A percentile compares a stretch with the other conserved stretches of the same genome.
These are phyloP conservation scores for Phytophthora syringae DNA, from an alignment of 352 stramenopile species.

Conservation along the genomic window DNA sequence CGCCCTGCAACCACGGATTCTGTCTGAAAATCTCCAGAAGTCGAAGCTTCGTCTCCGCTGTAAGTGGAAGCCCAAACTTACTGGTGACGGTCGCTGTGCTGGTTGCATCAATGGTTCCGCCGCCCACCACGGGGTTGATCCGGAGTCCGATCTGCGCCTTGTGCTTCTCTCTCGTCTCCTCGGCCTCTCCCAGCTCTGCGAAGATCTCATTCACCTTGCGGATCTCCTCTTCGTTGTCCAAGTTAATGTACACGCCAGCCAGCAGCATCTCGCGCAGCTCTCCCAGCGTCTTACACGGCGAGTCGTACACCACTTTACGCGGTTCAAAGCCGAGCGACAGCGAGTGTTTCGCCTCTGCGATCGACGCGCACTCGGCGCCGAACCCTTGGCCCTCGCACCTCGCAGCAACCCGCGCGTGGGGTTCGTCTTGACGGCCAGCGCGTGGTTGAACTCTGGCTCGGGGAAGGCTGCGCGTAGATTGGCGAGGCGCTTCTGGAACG, in stretches of 20 bases:
- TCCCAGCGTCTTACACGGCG: slow-evolving; percentile 89
- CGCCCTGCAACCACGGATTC: slow-evolving; percentile 86
- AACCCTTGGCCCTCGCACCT: slow-evolving; percentile 56
- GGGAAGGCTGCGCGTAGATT: slow-evolving; percentile 65
- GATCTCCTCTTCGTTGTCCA: slow-evolving; percentile 93
- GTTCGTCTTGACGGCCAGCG: slow-evolving; percentile 85
- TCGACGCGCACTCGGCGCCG: slow-evolving; percentile 86
- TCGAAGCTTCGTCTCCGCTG: slow-evolving; percentile 48
- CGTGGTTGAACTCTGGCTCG: slow-evolving; percentile 75
- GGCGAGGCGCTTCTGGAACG: slow-evolving; percentile 60
- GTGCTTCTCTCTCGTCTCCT: slow-evolving; percentile 36
- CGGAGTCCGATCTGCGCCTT: slow-evolving; percentile 83
- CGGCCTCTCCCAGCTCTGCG: slow-evolving; percentile 34
- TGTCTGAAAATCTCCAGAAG: slow-evolving; percentile 65
- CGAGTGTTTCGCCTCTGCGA: slow-evolving; percentile 82
- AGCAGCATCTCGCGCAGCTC: slow-evolving; percentile 85
- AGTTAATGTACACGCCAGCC: slow-evolving; percentile 89
- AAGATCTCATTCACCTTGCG: slow-evolving; percentile 76
- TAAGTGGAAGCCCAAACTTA: slow-evolving; percentile 92
- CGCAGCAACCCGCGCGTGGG: slow-evolving; percentile 69
- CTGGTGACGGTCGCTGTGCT: slow-evolving; percentile 89
- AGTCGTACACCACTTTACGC: slow-evolving; percentile 91
- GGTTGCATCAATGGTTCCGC: slow-evolving; percentile 83
- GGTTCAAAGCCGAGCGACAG: slow-evolving; percentile 76
- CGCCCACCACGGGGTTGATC: slow-evolving; percentile 92